Percentiles rank a stretch among this genome's conserved stretches.
These are phyloP conservation scores for Nakaseomyces glabratus DNA, from an alignment of 1,139 yeast genomes.

Conservation along the genomic window DNA sequence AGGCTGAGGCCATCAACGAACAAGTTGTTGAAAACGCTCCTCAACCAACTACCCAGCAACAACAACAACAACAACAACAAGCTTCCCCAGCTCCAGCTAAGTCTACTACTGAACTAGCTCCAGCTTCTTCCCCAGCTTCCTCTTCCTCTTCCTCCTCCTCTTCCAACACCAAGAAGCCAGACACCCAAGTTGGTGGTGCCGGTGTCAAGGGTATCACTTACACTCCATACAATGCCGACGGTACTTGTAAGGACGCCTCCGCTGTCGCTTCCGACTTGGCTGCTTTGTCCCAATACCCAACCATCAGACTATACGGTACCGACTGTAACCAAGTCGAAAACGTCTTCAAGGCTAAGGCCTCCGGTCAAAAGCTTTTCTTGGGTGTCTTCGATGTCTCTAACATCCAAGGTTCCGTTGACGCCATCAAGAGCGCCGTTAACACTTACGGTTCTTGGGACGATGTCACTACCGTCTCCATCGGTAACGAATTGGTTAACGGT, in stretches of 20 bases:
- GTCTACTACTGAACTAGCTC: constrained; percentile 24
- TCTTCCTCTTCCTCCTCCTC: constrained; percentile 24
- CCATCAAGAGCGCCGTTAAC: constrained; percentile 48
- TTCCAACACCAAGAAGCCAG: constrained; percentile 24
- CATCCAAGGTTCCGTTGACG: constrained; percentile 43
- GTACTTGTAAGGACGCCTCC: constrained; percentile 59
- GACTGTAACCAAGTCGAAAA: constrained; percentile 72
- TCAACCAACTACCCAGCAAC: constrained; percentile 24
- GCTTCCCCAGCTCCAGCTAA: constrained; percentile 22
- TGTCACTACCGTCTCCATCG: constrained; percentile 65
- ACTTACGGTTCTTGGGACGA: constrained; percentile 59
- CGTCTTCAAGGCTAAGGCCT: constrained; percentile 54
- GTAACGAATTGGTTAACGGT: constrained; percentile 70
- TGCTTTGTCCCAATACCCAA: constrained; percentile 42
- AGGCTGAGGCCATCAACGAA: constrained; percentile 18
- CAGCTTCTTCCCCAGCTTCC: constrained; percentile 16
- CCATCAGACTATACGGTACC: constrained; percentile 74
- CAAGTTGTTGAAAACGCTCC: constrained; percentile 16
- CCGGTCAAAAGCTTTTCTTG: constrained; percentile 57
- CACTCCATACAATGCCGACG: constrained; percentile 66
- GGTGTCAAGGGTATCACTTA: constrained; percentile 63
- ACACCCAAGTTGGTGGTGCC: constrained; percentile 30
- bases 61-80: neutral
- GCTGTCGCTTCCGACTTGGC: constrained; percentile 55
- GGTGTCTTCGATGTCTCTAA: constrained; percentile 57